Evolutionary conservation across 352 stramenopile species (phyloP).

Genomic region (Globisporangium irregulare): DNA sequence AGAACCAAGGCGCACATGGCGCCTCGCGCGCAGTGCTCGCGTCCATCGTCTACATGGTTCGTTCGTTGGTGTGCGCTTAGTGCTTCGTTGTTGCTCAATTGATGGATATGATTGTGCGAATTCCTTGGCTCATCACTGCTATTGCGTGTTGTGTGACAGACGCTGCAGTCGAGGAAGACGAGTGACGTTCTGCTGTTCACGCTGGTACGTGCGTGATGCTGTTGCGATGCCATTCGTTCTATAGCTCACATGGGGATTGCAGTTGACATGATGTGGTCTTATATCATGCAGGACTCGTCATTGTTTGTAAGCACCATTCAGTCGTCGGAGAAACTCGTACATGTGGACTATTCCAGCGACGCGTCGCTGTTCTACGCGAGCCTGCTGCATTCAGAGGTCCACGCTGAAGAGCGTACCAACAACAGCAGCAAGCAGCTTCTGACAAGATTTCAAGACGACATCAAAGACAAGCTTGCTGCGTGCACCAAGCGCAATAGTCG

Average conservation of each 20-base stretch:
- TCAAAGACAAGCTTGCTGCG: conserved; percentile 23
- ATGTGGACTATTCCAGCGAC: conserved; percentile 43
- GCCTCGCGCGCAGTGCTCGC: conserved; percentile 54
- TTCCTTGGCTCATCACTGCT: background rate
- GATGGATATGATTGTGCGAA: background rate
- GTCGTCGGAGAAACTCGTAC: conserved; percentile 32
- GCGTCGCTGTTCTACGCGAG: conserved; percentile 21
- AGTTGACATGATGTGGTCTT: background rate
- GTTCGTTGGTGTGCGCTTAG: background rate
- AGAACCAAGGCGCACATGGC: conserved; percentile 48
- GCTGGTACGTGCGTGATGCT: conserved; percentile 21
- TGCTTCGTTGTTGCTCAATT: background rate
- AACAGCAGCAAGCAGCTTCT: conserved; percentile 18
- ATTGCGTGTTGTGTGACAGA: background rate
- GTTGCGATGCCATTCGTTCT: background rate
- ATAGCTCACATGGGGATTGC: background rate
- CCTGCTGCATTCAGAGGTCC: background rate
- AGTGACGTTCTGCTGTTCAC: conserved; percentile 34
- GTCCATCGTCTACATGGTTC: conserved; percentile 40
- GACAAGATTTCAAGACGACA: conserved; percentile 25
- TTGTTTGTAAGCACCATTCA: conserved; percentile 15
- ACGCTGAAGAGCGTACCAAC: background rate
- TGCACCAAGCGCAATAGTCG: background rate
- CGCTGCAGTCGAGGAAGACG: conserved; percentile 28
- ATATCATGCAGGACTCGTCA: conserved; percentile 25